Base-by-base conservation (phyloP, 2,329 filamentous ascomycete species). In the Fusarium aywerte region DNA sequence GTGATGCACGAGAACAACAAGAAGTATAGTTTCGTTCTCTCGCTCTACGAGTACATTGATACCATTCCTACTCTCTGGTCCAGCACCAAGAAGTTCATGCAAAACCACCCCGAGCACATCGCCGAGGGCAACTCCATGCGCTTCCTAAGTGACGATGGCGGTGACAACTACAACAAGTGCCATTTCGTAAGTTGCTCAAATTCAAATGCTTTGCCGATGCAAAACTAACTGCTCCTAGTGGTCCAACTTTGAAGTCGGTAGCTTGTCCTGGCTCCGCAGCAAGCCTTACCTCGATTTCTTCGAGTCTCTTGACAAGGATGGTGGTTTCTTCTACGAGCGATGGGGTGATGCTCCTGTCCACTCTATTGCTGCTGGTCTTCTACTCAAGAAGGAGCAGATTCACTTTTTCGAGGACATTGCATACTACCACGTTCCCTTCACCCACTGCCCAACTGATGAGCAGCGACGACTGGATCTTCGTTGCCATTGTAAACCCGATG, bases 381-480 rank as follows among this genome's bases (percentile, higher is more conserved):
- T 98, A 79, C 85, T 99, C 68, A 90, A 92, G 79, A 97, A 97
- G 83, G 91, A 96, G 48, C 90, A 99, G 78, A 89, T 99, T 65
- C 96, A 99, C 79, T 99, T 99, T 84, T 99, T 98, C 84, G 92
- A 99, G 80, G 95, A 99, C 76, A 99, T 99, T 74, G 95, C 92
- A 61, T 99, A 99, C 81, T 97, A 93, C 80, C 96, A 99, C 77
- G 92, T 97, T 23, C 96, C 96, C 21, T 99, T 99, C 78, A 98
- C 94, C 6, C 96, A 99, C 80, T 99, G 96, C 80, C 96, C 96
- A 4, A 97, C 93, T 1, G 92, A 91, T 54, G 93, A 98, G 80
- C 86, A 97, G 81, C 88, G 87, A 53, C 89, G 94, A 68, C 79
- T 94, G 55, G 90, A 97, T 70, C 88, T 95, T 70, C 94, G 92